Base-by-base conservation (phyloP, 140 eudicot genomes). In the Senecio squalidus region DNA sequence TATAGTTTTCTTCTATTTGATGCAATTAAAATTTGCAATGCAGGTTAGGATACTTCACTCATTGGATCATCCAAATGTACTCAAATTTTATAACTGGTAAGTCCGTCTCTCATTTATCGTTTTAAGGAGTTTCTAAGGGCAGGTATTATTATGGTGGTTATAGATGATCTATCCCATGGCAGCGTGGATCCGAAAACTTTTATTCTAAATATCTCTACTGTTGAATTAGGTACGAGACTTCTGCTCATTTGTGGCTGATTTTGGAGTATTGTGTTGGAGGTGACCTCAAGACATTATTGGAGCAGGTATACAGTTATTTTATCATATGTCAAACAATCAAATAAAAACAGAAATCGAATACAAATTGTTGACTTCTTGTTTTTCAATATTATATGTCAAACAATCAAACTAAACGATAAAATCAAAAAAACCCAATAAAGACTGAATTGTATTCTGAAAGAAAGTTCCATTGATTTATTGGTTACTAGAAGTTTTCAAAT, bases 201-300 rank as follows among this genome's bases (percentile, higher is more conserved):
- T 21, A 17, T 16, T 6, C 20, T 33, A 29, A 33, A 25, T 49
- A 61, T 54, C 11, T 9, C 38, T 48, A 4, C 4, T 23, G 52
- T 62, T 52, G 31, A 53, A 71, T 22, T 53, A 91, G 98, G 96
- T 91, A 91, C 59, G 98, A 91, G 70, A 86, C 98, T 39, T 76
- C 91, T 55, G 91, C 98, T 70, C 98, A 83, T 67, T 59, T 91
- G 62, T 91, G 98, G 98, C 69, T 91, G 73, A 82, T 91, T 48
- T 58, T 91, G 78, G 98, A 91, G 67, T 91, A 91, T 74, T 86
- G 98, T 62, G 96, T 91, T 61, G 98, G 98, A 38, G 98, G 98
- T 69, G 94, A 91, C 58, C 94, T 91, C 58, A 62, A 79, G 88
- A 82, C 87, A 55, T 91, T 91, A 68, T 65, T 91, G 44, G 79